Evolutionary conservation across 208 protist genomes (phyloP), one percentile per base, ranked within the genome.

Genomic region (Wallacemonas rigidus): DNA sequence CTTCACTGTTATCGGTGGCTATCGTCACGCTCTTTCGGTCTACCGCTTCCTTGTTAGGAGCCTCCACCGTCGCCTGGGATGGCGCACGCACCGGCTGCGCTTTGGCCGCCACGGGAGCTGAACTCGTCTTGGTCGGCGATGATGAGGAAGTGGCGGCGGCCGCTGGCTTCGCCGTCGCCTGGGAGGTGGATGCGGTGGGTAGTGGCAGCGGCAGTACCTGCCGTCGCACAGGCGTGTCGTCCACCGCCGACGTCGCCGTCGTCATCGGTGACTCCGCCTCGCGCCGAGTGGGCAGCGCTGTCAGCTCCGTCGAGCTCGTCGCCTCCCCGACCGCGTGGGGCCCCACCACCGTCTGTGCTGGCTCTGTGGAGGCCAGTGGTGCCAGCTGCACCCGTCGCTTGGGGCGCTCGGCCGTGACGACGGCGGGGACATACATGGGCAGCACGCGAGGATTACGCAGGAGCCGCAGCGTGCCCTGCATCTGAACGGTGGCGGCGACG

Each of bases 361-460:
- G 15, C 15, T 9, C 51, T n/a, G 51, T 35, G n/a, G 61, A 8
- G 9, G 72, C 17, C 35, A 62, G 53, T 2, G 43, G 55, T 38
- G 53, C 54, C 11, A 67, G 58, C 36, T 74, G 75, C 17, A 81
- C 68, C 15, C 76, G 80, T n/a, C 74, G 61, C 65, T 79, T 81
- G 26, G 75, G 74, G 39, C 72, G 82, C 64, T 88, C 86, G 12
- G 86, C 57, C 43, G 78, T 72, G 38, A 87, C 73, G 61, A 76
- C 55, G n/a, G 81, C 73, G 26, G 83, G 83, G 41, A 86, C 67
- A 69, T 82, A 82, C 55, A 85, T 80, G 12, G 86, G 83, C 17
- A 91, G 17, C 12, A 81, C 83, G 45, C 76, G 64, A 11, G 86
- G 83, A 55, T 91, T 81, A 1, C 77, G 79, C 38, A 85, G 76